Base-by-base conservation (phyloP, 129 eudicot genomes). In the Chrysanthemum seticuspe region DNA sequence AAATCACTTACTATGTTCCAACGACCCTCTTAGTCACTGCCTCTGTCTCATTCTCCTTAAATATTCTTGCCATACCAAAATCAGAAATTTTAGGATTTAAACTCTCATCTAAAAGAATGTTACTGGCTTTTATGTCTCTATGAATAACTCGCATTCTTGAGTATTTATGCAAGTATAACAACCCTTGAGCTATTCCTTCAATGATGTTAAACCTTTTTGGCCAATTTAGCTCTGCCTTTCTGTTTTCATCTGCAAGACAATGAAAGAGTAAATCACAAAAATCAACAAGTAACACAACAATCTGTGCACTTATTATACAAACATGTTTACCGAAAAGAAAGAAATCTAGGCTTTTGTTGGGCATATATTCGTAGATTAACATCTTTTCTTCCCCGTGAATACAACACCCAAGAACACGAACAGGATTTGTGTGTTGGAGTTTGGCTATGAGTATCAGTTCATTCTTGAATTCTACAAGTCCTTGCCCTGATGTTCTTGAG, bases 11-110 rank as follows among this genome's bases (percentile, higher is more conserved):
- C 45, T 5, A 36, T 36, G 9, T 36, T 36, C 45, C 45, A 6
- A 36, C 45, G 1, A 36, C 45, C 45, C 45, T 36, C 0, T 6
- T 36, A 4, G 45, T 5, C 45, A 36, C 1, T 36, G 45, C 45
- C 6, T 36, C 8, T 1, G 45, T 6, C 8, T 36, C 45, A 36
- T 36, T 36, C 6, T 2, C 4, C 16, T 52, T 52, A 6, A 81
- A 68, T 15, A 78, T 77, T 78, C 84, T 74, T 5, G 88, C 87
- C 84, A 77, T 80, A 6, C 91, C 91, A 83, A 86, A 86, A 52
- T 86, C 86, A 13, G 84, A 80, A 18, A 86, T 86, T 63, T 86
- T 86, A 3, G 91, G 82, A 34, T 86, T 81, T 75, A 83, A 53
- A 21, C 16, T 60, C 5, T 63, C 70, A 72, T 83, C 85, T 5